phyloP scores from a whole-genome alignment of 768 basidiomycete genomes.

The Collybia nuda region DNA sequence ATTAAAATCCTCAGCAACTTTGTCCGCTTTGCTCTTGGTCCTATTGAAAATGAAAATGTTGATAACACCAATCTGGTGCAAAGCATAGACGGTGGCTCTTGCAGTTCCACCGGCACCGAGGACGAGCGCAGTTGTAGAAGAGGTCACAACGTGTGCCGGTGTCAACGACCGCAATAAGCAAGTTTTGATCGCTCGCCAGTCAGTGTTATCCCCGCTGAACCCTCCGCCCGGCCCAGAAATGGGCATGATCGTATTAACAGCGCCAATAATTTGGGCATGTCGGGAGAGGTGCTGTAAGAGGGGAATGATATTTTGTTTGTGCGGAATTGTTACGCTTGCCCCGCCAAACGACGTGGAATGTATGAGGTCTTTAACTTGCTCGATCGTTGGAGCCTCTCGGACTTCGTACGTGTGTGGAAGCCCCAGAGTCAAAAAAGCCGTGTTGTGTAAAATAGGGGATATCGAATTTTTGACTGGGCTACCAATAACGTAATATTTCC shows the following conservation, averaged over 20 bases:
- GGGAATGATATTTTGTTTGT: slow-evolving; percentile 71
- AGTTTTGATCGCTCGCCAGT: slow-evolving; percentile 73
- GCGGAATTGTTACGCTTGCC: slow-evolving; percentile 82
- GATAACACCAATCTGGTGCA: slow-evolving; percentile 57
- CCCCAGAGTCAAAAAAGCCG: slow-evolving; percentile 62
- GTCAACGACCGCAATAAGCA: slow-evolving; percentile 34
- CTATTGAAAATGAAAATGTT: slow-evolving; percentile 74
- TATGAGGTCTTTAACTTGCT: slow-evolving; percentile 47
- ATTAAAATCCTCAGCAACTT: slow-evolving; percentile 54
- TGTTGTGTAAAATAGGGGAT: slow-evolving; percentile 77
- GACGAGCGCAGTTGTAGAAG: slow-evolving; percentile 50
- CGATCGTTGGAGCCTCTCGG: slow-evolving; percentile 53
- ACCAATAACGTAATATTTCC: slow-evolving; percentile 69
- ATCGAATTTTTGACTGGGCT: slow-evolving; percentile 69
- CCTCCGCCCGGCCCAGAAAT: slow-evolving; percentile 30
- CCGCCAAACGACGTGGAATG: slow-evolving; percentile 63
- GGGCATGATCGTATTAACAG: slow-evolving; percentile 74
- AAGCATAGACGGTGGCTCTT: slow-evolving; percentile 75
- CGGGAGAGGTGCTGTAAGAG: slow-evolving; percentile 63
- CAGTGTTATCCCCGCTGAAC: slow-evolving; percentile 78
- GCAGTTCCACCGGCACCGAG: slow-evolving; percentile 82
- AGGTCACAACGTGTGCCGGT: slow-evolving; percentile 27
- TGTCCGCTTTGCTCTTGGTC: slow-evolving; percentile 58
- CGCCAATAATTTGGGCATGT: slow-evolving; percentile 68
- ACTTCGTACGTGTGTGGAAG: slow-evolving; percentile 65